Conservation (phyloP, 345 rosid genomes). For the Conringia planisiliqua region DNA sequence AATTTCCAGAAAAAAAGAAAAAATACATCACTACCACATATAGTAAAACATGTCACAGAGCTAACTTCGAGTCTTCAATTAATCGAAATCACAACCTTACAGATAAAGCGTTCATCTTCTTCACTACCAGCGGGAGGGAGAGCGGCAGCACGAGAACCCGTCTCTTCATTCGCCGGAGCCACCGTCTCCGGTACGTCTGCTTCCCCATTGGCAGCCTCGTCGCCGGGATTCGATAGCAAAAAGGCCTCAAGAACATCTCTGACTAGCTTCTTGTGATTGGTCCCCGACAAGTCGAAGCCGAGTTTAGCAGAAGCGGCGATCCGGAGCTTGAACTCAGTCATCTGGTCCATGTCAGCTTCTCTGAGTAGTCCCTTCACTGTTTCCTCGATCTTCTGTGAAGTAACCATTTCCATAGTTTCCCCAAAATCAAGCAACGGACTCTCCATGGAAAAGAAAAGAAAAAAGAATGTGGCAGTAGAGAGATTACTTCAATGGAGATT, state of each 20-base stretch:
- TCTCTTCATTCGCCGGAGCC: constrained; percentile 23
- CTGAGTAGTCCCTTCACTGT: constrained; percentile 52
- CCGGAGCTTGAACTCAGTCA: constrained; percentile 81
- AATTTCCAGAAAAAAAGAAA: not conserved
- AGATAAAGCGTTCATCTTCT: constrained; percentile 51
- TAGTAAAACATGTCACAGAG: not conserved
- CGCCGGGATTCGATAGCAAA: constrained; percentile 42
- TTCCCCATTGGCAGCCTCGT: constrained; percentile 15
- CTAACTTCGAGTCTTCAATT: not conserved
- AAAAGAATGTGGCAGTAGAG: not conserved
- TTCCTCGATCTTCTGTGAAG: constrained; percentile 45
- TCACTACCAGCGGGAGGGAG: not conserved
- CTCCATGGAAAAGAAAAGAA: not conserved
- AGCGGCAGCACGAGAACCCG: not conserved
- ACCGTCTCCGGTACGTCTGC: not conserved
- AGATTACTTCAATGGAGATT: not conserved
- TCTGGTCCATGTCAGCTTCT: constrained; percentile 50
- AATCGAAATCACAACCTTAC: constrained; percentile 39
- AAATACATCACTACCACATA: not conserved
- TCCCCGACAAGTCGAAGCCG: constrained; percentile 52
- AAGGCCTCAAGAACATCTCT: constrained; percentile 60
- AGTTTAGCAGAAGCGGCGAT: constrained; percentile 47
- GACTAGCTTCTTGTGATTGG: constrained; percentile 42
- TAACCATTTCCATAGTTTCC: constrained; percentile 39
- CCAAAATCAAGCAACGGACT: not conserved